Evolutionary conservation across 305 asterid genomes (phyloP).

Genomic region (Fraxinus xanthoxyloides): DNA sequence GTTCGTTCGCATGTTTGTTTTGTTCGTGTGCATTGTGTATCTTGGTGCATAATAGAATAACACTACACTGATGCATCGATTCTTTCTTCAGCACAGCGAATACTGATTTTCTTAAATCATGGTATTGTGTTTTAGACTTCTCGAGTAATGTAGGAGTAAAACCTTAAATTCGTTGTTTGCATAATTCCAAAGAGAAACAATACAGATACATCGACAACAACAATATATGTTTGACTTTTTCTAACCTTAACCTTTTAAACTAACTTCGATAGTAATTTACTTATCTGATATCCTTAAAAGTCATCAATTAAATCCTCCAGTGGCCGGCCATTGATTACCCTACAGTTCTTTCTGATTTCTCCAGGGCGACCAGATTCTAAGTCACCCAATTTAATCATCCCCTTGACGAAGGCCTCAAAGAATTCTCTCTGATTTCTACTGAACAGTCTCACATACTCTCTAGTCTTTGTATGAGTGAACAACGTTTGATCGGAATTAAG

Average conservation of each 20-base stretch:
- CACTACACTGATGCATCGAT: neutral
- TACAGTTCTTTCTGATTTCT: conserved; percentile 64
- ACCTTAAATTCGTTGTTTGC: neutral
- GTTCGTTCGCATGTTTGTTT: neutral
- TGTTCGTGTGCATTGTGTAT: neutral
- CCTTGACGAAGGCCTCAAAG: conserved; percentile 54
- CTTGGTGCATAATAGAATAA: neutral
- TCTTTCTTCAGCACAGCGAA: neutral
- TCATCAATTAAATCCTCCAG: neutral
- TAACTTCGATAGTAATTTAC: neutral
- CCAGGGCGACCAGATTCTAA: conserved; percentile 57
- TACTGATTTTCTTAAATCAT: neutral
- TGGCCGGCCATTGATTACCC: conserved; percentile 41
- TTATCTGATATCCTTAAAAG: neutral
- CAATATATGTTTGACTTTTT: neutral
- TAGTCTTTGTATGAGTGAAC: conserved; percentile 43
- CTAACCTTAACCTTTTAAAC: neutral
- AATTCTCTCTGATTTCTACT: conserved; percentile 40
- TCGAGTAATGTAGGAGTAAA: neutral
- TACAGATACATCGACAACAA: neutral
- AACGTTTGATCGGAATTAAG: conserved; percentile 76
- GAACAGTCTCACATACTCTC: conserved; percentile 48
- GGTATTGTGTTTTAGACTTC: neutral
- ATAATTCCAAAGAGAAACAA: neutral
- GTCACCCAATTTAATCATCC: conserved; percentile 79